Evolutionary conservation across 2,329 filamentous ascomycete species (phyloP), one percentile per base, ranked within the genome.

Genomic region (Graphilbum fragrans): DNA sequence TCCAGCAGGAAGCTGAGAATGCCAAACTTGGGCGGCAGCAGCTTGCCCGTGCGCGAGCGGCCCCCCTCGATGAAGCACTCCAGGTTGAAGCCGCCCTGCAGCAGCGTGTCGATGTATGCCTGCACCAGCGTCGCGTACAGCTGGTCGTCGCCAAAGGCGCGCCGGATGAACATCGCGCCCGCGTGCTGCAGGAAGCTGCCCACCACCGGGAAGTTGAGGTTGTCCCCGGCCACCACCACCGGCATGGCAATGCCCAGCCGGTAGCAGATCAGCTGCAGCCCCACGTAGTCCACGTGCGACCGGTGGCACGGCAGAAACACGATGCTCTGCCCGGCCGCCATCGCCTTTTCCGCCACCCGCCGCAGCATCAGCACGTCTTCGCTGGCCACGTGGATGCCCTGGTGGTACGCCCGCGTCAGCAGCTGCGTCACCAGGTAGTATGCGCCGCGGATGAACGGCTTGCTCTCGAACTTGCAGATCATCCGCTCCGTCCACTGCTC

Each of bases 381-480:
- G 58, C 86, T 94, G 2, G 85, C 94, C 22, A 96, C 87, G 58
- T 98, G 92, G 40, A 98, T 94, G 10, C 86, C 92, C 65, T 96
- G 90, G 55, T 96, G 87, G 58, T 98, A 98, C 6, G 92, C 90
- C 46, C 92, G 70, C 5, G 90, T 93, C 47, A 96, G 67, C 37
- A 96, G 69, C 61, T 96, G 90, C 1, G 88, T 94, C 37, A 70
- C 70, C 32, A 94, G 57, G 58, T 95, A 98, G 58, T 96, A 96
- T 37, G 92, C 90, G 20, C 86, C 78, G 38, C 92, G 71, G 51
- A 98, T 94, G 55, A 96, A 96, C 2, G 76, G 68, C 57, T 88
- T 93, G 67, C 82, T 93, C 61, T 98, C 92, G 72, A 96, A 90
- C 63, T 98, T 98, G 73, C 90, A 96, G 47, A 98, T 95, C 92